A percentile compares a stretch with the other conserved stretches of the same genome.
phyloP scores from a whole-genome alignment of 768 basidiomycete genomes.

The Lactarius akahatsu region DNA sequence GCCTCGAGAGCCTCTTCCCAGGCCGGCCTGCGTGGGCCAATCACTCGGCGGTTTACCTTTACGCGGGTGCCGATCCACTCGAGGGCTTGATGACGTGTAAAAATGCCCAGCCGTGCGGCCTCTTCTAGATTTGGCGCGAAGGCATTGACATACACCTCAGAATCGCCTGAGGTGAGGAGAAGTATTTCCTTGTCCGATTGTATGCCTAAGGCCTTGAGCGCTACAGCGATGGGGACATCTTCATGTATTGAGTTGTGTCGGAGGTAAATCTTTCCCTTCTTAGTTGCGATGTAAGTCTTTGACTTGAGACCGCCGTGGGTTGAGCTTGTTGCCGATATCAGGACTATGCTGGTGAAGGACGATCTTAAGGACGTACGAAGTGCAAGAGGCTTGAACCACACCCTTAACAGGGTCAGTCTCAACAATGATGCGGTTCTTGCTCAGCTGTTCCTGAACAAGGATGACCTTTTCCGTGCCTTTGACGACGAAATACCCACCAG shows the following conservation, averaged over 20 bases:
- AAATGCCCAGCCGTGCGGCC: slow-evolving; percentile 85
- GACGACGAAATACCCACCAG: slow-evolving; percentile 99
- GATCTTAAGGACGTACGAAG: slow-evolving; percentile 63
- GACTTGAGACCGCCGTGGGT: slow-evolving; percentile 87
- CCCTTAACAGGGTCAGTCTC: slow-evolving; percentile 91
- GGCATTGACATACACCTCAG: slow-evolving; percentile 79
- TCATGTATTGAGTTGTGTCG: slow-evolving; percentile 98
- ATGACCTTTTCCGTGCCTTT: slow-evolving; percentile 99
- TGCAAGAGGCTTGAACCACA: slow-evolving; percentile 91
- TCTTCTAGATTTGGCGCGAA: slow-evolving; percentile 95
- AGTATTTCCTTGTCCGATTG: slow-evolving; percentile 98
- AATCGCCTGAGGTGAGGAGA: slow-evolving; percentile 87
- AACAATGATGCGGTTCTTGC: slow-evolving; percentile 99
- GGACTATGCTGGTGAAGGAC: slow-evolving; percentile 10
- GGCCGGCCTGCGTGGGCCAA: slow-evolving; percentile 79
- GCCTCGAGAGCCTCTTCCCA: slow-evolving; percentile 97
- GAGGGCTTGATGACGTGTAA: slow-evolving; percentile 89
- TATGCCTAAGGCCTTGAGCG: slow-evolving; percentile 93
- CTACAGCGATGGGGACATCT: slow-evolving; percentile 94
- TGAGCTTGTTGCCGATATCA: slow-evolving; percentile 47
- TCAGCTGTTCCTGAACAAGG: slow-evolving; percentile 96
- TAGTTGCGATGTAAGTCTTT: slow-evolving; percentile 96
- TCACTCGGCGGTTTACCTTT: slow-evolving; percentile 77
- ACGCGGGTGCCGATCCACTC: slow-evolving; percentile 95
- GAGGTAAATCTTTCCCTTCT: slow-evolving; percentile 92